Percentiles rank a stretch among this genome's conserved stretches.
Conservation (phyloP, 805 yeast genomes). For the Yamadazyma tumulicola region DNA sequence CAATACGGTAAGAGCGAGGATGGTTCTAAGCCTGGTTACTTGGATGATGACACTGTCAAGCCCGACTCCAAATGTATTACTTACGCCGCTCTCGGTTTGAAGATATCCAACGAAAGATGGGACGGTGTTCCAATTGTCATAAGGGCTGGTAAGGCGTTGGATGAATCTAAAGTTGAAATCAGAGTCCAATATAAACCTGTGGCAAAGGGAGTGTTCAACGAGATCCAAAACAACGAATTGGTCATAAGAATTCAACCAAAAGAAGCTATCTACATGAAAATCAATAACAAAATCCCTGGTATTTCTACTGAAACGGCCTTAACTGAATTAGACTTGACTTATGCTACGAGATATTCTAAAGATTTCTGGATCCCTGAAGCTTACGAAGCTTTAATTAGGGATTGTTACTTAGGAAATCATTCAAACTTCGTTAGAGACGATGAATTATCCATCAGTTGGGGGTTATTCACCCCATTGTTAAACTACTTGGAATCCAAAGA, state of each 20-base stretch:
- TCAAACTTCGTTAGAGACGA: constrained; percentile 98
- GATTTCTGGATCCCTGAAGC: constrained; percentile 97
- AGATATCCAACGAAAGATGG: constrained; percentile 93
- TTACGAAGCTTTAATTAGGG: constrained; percentile 91
- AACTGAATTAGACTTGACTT: constrained; percentile 88
- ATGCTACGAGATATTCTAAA: constrained; percentile 68
- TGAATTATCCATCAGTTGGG: constrained; percentile 93
- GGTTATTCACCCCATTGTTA: constrained; percentile 86
- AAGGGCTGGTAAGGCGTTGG: constrained; percentile 97
- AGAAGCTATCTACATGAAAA: constrained; percentile 89
- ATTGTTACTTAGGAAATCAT: constrained; percentile 87
- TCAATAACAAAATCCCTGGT: constrained; percentile 94
- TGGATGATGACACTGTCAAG: constrained; percentile 88
- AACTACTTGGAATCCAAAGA: constrained; percentile 69
- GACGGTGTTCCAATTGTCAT: constrained; percentile 94
- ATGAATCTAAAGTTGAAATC: constrained; percentile 91
- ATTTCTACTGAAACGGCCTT: constrained; percentile 75
- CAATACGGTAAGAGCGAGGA: constrained; percentile 85
- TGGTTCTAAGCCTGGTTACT: constrained; percentile 84
- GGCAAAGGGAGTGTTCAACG: constrained; percentile 74
- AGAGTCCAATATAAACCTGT: constrained; percentile 89
- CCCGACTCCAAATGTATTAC: constrained; percentile 84
- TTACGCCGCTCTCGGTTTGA: constrained; percentile 78
- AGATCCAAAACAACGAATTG: constrained; percentile 85
- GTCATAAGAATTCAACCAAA: constrained; percentile 93